Evolutionary conservation across 495 filamentous ascomycete genomes (phyloP).

Genomic region (Aspergillus saccharolyticus): DNA sequence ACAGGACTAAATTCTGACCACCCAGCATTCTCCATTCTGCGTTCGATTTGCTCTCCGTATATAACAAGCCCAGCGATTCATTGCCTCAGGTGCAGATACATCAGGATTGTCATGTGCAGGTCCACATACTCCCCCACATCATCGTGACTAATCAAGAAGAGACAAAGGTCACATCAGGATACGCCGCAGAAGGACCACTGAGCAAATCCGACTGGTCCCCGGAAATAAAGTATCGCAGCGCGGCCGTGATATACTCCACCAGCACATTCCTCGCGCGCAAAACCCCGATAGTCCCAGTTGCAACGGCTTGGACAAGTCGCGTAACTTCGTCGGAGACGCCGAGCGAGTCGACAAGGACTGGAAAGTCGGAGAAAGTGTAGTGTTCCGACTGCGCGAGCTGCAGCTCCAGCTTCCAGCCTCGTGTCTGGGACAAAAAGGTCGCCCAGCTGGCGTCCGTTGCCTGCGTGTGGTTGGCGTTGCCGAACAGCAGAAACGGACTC

Average conservation of each 20-base stretch:
- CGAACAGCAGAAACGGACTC: slow-evolving; percentile 30
- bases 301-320: neutral
- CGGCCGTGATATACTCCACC: neutral
- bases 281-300: neutral
- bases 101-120: too few species aligned
- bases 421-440: slow-evolving; percentile 21
- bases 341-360: neutral
- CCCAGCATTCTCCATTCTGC: too few species aligned
- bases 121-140: too few species aligned
- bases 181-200: neutral
- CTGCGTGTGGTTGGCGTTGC: slow-evolving; percentile 16
- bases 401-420: slow-evolving; percentile 26
- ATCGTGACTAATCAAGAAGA: neutral
- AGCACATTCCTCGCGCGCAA: neutral
- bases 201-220: neutral
- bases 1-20: too few species aligned
- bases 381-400: slow-evolving; percentile 20
- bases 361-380: slow-evolving; percentile 26
- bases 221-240: neutral
- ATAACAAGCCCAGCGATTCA: too few species aligned
- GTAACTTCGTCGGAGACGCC: neutral
- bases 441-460: slow-evolving; percentile 22
- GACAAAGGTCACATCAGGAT: neutral
- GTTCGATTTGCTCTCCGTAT: too few species aligned
- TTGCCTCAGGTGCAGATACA: too few species aligned